Base-by-base conservation (phyloP, 176 grass and related monocot species). In the Canna indica region DNA sequence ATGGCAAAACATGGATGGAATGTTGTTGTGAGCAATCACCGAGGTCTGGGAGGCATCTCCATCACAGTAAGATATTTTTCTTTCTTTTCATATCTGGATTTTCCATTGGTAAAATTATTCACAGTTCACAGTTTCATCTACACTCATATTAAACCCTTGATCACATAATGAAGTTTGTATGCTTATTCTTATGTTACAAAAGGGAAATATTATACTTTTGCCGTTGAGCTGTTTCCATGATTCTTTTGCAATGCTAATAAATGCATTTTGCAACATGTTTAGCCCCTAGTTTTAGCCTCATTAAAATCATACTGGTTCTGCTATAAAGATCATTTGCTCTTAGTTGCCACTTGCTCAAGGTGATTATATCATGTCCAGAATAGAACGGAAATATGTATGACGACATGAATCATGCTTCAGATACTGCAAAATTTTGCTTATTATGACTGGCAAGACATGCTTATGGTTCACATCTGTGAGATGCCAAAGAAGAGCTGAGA, bases 11-110 rank as follows among this genome's bases (percentile, higher is more conserved):
- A 87, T 65, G 89, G 94, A 41, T 99, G 89, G 90, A 92, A 93
- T 75, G 86, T 92, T 76, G 94, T 99, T 75, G 94, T 99, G 78
- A 81, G 94, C 77, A 99, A 99, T 70, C 94, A 93, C 77, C 83
- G 94, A 76, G 94, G 89, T 66, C 89, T 99, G 47, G 94, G 73
- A 77, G 94, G 89, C 54, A 88, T 99, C 61, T 93, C 89, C 53
- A 87, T 99, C 26, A 99, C 94, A 31, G 94, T 99, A 93, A 99
- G 83, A 88, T 76, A 53, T 60, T 34, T 73, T 80, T 67, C 64
- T 18, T 73, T 34, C n/a, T n/a, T 15, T 16, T 31, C 26, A 18
- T 60, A 31, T 60, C n/a, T 54, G 22, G 0, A 24, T 54, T 54
- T 54, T 25, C n/a, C 50, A 24, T 54, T 54, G 17, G 50, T 54